Evolutionary conservation across 2,329 filamentous ascomycete genomes (phyloP).

Genomic region (Xylaria sp.): DNA sequence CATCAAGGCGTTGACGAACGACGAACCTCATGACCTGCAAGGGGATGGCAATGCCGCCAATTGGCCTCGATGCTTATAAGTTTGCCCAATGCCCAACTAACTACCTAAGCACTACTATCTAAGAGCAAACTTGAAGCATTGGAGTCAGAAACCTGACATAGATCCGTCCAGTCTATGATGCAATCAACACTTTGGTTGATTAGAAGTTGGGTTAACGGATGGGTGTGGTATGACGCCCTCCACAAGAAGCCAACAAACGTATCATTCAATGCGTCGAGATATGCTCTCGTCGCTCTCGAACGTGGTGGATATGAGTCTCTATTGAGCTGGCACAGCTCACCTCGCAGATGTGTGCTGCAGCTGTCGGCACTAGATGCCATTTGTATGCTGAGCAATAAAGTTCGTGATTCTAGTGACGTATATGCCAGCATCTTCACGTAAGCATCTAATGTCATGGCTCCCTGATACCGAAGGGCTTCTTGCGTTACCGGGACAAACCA

Average conservation of each 20-base stretch:
- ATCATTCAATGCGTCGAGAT: conserved; percentile 8
- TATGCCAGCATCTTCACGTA: not conserved
- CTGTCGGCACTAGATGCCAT: conserved; percentile 31
- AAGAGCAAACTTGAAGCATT: conserved; percentile 10
- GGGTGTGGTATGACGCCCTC: conserved; percentile 9
- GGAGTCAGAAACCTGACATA: conserved; percentile 13
- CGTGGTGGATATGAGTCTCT: not conserved
- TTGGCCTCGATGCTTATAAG: conserved; percentile 10
- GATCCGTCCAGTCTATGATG: not conserved
- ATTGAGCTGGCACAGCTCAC: conserved; percentile 22
- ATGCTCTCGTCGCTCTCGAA: conserved; percentile 1
- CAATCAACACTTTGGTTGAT: not conserved
- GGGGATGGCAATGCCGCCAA: conserved; percentile 25
- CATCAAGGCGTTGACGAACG: not conserved
- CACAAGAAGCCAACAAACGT: not conserved
- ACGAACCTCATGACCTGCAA: conserved; percentile 22
- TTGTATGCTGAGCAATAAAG: conserved; percentile 12
- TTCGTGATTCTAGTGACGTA: not conserved
- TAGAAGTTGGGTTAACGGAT: not conserved
- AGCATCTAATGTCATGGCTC: conserved; percentile 12
- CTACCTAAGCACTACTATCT: not conserved
- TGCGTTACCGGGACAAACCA: conserved; percentile 4
- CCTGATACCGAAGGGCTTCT: not conserved
- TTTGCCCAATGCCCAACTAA: conserved; percentile 19
- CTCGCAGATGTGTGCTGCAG: conserved; percentile 31